These are phyloP conservation scores for Hypoxylon sp. DNA, from an alignment of 2,329 filamentous ascomycete species.

Conservation along the genomic window DNA sequence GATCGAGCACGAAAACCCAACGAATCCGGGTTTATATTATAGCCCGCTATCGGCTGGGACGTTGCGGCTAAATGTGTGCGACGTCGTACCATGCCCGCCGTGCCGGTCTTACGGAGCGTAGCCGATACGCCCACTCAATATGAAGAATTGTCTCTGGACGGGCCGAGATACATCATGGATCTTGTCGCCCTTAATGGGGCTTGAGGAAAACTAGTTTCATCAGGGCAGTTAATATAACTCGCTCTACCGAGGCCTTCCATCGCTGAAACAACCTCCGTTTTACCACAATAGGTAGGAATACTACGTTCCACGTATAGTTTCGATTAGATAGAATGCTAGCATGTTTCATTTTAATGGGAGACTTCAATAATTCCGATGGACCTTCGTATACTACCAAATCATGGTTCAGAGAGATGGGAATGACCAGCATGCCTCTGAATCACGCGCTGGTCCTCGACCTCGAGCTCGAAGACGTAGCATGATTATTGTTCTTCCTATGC, in stretches of 20 bases:
- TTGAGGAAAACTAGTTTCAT: neutral
- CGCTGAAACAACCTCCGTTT: neutral
- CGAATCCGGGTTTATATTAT: conserved; percentile 26
- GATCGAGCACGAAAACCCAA: conserved; percentile 6
- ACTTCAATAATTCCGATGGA: neutral
- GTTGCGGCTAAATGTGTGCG: conserved; percentile 43
- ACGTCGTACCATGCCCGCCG: conserved; percentile 36
- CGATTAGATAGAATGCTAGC: neutral
- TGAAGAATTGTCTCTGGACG: neutral
- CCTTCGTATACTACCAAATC: neutral
- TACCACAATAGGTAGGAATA: conserved; percentile 5
- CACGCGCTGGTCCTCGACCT: neutral
- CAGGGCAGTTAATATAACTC: neutral
- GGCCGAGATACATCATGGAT: conserved; percentile 1
- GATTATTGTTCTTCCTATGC: too few species aligned
- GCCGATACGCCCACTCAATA: conserved; percentile 9
- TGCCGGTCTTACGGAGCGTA: conserved; percentile 32
- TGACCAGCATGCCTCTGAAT: neutral
- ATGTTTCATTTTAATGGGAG: neutral
- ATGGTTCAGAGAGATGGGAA: neutral
- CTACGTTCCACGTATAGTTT: neutral
- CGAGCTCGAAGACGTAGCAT: too few species aligned
- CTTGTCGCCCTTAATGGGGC: conserved; percentile 4
- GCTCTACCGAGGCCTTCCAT: conserved; percentile 3
- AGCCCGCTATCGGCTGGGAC: conserved; percentile 37